phyloP scores from a whole-genome alignment of 2,329 filamentous ascomycete species.

The Huntiella abstrusa region DNA sequence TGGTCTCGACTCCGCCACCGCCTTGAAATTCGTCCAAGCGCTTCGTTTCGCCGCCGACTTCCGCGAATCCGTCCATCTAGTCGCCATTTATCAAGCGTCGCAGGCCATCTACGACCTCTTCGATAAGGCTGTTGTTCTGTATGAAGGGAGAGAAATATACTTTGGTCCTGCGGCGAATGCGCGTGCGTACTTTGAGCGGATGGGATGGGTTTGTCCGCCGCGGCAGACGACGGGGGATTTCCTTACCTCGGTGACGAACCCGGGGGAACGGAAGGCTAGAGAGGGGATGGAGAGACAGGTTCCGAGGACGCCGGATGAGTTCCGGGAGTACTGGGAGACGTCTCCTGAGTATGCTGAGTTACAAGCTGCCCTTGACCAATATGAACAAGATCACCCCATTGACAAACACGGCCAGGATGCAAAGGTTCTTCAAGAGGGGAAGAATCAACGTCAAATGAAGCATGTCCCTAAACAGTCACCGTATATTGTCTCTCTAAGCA shows the following conservation, averaged over 20 bases:
- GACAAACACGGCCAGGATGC: slow-evolving; percentile 21
- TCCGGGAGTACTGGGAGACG: slow-evolving; percentile 30
- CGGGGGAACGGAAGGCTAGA: slow-evolving; percentile 34
- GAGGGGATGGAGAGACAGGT: slow-evolving; percentile 41
- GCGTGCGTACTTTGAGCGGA: slow-evolving; percentile 45
- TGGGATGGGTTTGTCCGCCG: slow-evolving; percentile 48
- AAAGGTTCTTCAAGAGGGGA: slow-evolving; percentile 26
- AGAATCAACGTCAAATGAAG: slow-evolving; percentile 32
- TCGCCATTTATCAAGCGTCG: slow-evolving; percentile 54
- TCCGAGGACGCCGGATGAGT: slow-evolving; percentile 52
- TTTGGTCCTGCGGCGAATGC: slow-evolving; percentile 42
- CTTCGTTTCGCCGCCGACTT: slow-evolving; percentile 47
- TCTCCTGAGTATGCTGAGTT: slow-evolving; percentile 26
- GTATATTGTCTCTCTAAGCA: slow-evolving; percentile 35
- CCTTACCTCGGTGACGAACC: slow-evolving; percentile 49
- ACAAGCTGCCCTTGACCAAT: slow-evolving; percentile 28
- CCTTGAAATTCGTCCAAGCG: slow-evolving; percentile 52
- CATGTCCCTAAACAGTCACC: slow-evolving; percentile 35
- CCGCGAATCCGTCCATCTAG: slow-evolving; percentile 38
- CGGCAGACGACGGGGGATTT: slow-evolving; percentile 54
- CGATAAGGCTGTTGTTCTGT: slow-evolving; percentile 39
- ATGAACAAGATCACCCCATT: slow-evolving; percentile 27
- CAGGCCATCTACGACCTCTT: slow-evolving; percentile 46
- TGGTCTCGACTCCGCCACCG: slow-evolving; percentile 55
- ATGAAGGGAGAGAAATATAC: slow-evolving; percentile 43